Base-by-base conservation (phyloP, 257 asterid genomes). In the Parsonsia alboflavescens region DNA sequence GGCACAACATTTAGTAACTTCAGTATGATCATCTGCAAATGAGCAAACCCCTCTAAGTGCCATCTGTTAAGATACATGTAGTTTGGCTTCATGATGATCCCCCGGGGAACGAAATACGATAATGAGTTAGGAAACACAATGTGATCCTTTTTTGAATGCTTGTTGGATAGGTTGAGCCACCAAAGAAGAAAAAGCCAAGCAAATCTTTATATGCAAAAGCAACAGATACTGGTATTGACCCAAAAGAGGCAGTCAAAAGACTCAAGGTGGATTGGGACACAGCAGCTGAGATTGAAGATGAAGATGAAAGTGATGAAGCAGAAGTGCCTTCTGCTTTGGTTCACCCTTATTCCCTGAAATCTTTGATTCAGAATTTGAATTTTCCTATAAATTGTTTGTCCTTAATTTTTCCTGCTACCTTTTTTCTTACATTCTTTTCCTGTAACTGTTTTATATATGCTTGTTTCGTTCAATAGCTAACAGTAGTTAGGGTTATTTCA, bases 181-280 rank as follows among this genome's bases (percentile, higher is more conserved):
- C 80, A 46, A 72, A 83, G 75, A 86, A 85, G 79, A 83, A 87
- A 85, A 86, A 76, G 74, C 85, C 83, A 4, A 77, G 90, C 52
- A 90, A 83, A 86, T 94, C 99, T 50, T 77, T 85, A 70, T 92
- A 94, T 78, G 99, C 93, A 49, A 92, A 79, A 82, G 84, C 90
- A 74, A 94, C 99, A 28, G 91, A 92, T 84, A 90, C 96, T 7
- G 99, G 99, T 72, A 70, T 94, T 75, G 86, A 94, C 82, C 92
- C 89, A 16, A 76, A 77, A 79, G 97, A 82, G 84, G 99, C 98
- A 72, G 97, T 97, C 72, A 90, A 86, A 84, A 84, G 96, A 86
- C 91, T 92, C 66, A 94, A 88, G 63, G 69, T 94, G 61, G 99
- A 92, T 76, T 94, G 99, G 98, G 98, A 94, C 86, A 81, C 91